phyloP scores from a whole-genome alignment of 768 basidiomycete genomes.

The Kwoniella sp. region DNA sequence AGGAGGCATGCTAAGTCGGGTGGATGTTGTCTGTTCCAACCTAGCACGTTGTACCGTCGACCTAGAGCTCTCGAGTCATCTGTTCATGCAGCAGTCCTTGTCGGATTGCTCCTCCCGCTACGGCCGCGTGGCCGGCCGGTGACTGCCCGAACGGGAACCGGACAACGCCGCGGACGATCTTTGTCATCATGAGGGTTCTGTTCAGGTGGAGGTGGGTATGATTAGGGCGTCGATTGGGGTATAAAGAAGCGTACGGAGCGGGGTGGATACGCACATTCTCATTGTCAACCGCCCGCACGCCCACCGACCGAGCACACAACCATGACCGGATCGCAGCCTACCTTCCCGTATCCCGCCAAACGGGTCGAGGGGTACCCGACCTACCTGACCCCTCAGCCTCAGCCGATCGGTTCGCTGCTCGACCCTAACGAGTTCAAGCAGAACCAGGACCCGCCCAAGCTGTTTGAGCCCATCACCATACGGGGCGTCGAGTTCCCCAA shows the following conservation, averaged over 20 bases:
- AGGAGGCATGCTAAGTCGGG: too few species aligned
- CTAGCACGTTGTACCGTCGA: too few species aligned
- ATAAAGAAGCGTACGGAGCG: not conserved
- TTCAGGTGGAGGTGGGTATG: too few species aligned
- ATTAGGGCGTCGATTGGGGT: not conserved
- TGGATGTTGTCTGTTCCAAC: too few species aligned
- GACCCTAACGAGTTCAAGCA: constrained; percentile 52
- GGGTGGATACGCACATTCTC: not conserved
- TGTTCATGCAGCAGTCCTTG: too few species aligned
- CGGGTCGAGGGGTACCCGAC: constrained; percentile 31
- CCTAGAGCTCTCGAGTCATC: too few species aligned
- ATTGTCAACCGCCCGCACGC: not conserved
- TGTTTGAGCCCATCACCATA: constrained; percentile 67
- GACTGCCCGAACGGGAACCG: too few species aligned
- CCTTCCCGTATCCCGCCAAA: constrained; percentile 9
- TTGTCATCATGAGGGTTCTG: too few species aligned
- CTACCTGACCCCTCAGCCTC: constrained; percentile 37
- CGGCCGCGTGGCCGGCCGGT: too few species aligned
- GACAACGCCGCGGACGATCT: too few species aligned
- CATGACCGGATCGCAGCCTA: not conserved
- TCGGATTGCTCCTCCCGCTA: too few species aligned
- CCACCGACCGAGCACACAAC: not conserved
- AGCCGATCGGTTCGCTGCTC: constrained; percentile 45
- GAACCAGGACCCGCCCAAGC: constrained; percentile 56
- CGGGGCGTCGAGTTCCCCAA: constrained; percentile 66